Conservation (phyloP, 768 basidiomycete genomes). For the Suillus subalutaceus region DNA sequence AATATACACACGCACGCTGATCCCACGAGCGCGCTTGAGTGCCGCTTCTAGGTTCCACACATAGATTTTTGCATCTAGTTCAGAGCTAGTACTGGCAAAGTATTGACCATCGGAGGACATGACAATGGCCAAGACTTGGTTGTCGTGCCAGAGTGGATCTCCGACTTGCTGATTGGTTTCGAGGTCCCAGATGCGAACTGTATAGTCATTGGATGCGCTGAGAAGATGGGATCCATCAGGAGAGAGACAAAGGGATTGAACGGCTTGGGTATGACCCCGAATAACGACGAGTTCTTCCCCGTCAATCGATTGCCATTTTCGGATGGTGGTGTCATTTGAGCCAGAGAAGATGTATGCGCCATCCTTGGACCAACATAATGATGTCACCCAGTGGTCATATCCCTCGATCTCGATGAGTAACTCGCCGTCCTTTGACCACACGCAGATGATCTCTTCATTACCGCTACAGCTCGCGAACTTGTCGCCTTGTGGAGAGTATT, state of each 20-base stretch:
- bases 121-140: slow-evolving; percentile 77
- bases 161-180: not conserved
- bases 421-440: not conserved
- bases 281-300: not conserved
- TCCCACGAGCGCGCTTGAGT: not conserved
- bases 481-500: not conserved
- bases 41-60: slow-evolving; percentile 74
- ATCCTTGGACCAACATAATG: slow-evolving; percentile 4
- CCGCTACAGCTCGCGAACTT: not conserved
- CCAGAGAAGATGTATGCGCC: not conserved
- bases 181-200: slow-evolving; percentile 5
- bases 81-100: slow-evolving; percentile 66
- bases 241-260: not conserved
- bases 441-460: fast-evolving
- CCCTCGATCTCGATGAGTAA: not conserved
- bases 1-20: not conserved
- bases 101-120: slow-evolving; percentile 79
- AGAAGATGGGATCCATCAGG: not conserved
- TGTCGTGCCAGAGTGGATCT: slow-evolving; percentile 69
- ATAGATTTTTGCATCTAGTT: slow-evolving; percentile 72
- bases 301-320: not conserved
- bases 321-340: not conserved
- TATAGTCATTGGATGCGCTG: not conserved
- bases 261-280: not conserved
- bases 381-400: not conserved